phyloP scores from a whole-genome alignment of 345 rosid genomes.

The Citrus sp. region DNA sequence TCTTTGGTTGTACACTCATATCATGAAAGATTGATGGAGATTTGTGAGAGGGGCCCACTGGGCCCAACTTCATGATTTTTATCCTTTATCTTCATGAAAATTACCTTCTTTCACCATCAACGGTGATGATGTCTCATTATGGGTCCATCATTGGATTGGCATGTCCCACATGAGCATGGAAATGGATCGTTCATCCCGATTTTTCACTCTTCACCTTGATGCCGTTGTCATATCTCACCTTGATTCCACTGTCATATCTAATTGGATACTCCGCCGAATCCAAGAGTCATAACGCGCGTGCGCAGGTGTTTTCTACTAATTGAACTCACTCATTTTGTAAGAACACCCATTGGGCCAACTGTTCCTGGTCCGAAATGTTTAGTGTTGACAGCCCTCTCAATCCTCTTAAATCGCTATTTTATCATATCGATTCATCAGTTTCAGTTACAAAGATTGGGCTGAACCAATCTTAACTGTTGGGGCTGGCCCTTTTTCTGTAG shows the following conservation, averaged over 20 bases:
- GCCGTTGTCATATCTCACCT: not conserved
- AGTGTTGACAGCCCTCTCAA: too few relatives aligned
- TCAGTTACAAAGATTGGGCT: too few relatives aligned
- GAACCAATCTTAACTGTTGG: too few relatives aligned
- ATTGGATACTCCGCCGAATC: not conserved
- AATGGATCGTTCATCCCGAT: not conserved
- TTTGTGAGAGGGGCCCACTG: not conserved
- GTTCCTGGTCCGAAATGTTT: too few relatives aligned
- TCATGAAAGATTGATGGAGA: not conserved
- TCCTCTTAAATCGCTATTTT: too few relatives aligned
- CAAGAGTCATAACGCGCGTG: too few relatives aligned
- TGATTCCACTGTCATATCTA: not conserved
- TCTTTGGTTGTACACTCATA: not conserved
- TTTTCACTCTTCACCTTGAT: not conserved
- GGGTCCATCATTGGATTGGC: not conserved
- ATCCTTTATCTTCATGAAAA: constrained; percentile 6
- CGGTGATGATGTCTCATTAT: not conserved
- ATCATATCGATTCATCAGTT: too few relatives aligned
- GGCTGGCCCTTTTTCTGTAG: too few relatives aligned
- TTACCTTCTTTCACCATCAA: not conserved
- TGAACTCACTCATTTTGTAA: too few relatives aligned
- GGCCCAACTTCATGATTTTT: not conserved
- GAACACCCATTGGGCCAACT: too few relatives aligned
- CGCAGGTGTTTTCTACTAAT: too few relatives aligned
- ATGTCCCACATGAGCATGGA: not conserved